Percentiles rank a stretch among this genome's conserved stretches.
phyloP scores from a whole-genome alignment of 305 asterid species.

The Fraxinus nigra region DNA sequence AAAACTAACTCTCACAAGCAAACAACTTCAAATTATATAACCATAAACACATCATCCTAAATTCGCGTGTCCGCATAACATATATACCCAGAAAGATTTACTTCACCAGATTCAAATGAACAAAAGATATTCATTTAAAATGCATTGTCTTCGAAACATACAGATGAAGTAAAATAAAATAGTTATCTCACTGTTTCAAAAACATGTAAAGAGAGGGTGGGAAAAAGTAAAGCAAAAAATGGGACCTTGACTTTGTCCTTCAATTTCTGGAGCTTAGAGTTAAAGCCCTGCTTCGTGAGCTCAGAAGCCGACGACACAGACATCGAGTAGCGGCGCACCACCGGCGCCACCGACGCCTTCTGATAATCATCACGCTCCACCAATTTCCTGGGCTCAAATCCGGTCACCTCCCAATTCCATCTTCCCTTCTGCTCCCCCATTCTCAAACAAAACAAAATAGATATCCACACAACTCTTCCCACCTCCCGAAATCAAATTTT shows the following conservation, averaged over 20 bases:
- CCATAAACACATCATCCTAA: background rate
- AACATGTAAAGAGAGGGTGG: background rate
- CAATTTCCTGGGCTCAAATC: slow-evolving; percentile 77
- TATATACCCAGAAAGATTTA: background rate
- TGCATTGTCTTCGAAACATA: slow-evolving; percentile 2
- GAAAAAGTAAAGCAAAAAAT: background rate
- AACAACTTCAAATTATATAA: background rate
- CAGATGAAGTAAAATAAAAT: background rate
- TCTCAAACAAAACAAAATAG: background rate
- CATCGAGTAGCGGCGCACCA: slow-evolving; percentile 72
- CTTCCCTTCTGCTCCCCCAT: slow-evolving; percentile 74
- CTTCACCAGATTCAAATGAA: background rate
- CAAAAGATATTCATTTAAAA: background rate
- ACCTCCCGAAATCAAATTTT: background rate
- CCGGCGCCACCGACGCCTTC: slow-evolving; percentile 45
- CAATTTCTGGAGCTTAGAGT: slow-evolving; percentile 60
- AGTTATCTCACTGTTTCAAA: slow-evolving; percentile 5
- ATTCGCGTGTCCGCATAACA: background rate
- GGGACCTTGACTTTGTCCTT: slow-evolving; percentile 78
- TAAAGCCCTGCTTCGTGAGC: slow-evolving; percentile 49
- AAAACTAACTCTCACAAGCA: slow-evolving; percentile 12
- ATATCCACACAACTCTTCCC: background rate
- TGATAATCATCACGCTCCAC: slow-evolving; percentile 54
- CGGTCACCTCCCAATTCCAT: slow-evolving; percentile 98
- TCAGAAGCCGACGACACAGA: slow-evolving; percentile 67